phyloP scores from a whole-genome alignment of 2,329 filamentous ascomycete genomes.

The Cordyceps pruinosa region DNA sequence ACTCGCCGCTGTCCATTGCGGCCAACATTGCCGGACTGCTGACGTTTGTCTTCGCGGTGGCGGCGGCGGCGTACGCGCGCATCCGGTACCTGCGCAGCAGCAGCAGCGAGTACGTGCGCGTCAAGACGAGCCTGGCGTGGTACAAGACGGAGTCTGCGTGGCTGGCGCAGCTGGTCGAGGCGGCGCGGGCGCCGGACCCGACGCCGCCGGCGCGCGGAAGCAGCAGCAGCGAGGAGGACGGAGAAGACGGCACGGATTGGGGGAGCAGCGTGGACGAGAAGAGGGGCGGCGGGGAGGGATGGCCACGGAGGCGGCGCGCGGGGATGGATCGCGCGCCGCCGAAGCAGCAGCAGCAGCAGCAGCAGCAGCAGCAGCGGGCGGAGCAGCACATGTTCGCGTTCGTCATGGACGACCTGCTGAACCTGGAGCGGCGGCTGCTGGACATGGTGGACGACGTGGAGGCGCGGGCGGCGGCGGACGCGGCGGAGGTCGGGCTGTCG shows the following conservation, averaged over 20 bases:
- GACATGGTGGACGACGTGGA: slow-evolving; percentile 40
- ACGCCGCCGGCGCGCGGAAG: background rate
- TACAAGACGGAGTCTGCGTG: slow-evolving; percentile 43
- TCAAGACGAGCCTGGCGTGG: slow-evolving; percentile 40
- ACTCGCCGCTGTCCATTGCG: slow-evolving; percentile 39
- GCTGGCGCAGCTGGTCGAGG: slow-evolving; percentile 35
- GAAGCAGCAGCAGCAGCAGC: slow-evolving; percentile 24
- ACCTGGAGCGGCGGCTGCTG: slow-evolving; percentile 36
- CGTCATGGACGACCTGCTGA: slow-evolving; percentile 39
- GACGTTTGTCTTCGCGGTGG: slow-evolving; percentile 40
- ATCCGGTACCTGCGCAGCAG: slow-evolving; percentile 39
- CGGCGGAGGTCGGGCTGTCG: slow-evolving; percentile 16
- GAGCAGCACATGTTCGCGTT: slow-evolving; percentile 42
- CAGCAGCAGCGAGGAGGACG: too few relatives aligned
- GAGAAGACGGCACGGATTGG: slow-evolving; percentile 16
- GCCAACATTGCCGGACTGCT: slow-evolving; percentile 39
- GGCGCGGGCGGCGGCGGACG: slow-evolving; percentile 18
- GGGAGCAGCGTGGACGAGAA: background rate
- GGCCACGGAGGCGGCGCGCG: background rate
- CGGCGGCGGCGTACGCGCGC: slow-evolving; percentile 36
- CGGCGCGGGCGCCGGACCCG: slow-evolving; percentile 19
- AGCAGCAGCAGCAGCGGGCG: slow-evolving; percentile 24
- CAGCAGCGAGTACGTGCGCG: slow-evolving; percentile 39
- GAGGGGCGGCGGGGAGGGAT: background rate
- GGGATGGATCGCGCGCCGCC: slow-evolving; percentile 16